Conservation (phyloP, 805 yeast genomes). For the Spathaspora girioi region DNA sequence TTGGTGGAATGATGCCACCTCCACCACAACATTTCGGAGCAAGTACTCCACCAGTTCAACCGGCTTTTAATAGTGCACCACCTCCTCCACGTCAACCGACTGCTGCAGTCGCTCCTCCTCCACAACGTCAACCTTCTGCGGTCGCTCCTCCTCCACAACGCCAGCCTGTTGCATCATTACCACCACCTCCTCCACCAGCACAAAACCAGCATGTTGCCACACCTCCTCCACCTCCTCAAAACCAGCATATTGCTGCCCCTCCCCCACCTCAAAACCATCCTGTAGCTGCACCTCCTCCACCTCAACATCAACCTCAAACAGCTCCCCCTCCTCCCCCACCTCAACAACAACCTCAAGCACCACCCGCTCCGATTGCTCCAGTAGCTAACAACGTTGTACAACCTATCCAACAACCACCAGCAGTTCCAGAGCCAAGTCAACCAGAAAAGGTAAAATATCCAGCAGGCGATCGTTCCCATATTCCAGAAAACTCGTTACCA, state of each 20-base stretch:
- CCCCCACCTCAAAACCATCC: not conserved
- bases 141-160: constrained; percentile 16
- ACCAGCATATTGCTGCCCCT: constrained; percentile 1
- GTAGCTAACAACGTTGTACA: constrained; percentile 11
- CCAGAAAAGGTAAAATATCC: constrained; percentile 38
- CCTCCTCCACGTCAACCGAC: constrained; percentile 9
- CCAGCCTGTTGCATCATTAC: constrained; percentile 13
- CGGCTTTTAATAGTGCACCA: not conserved
- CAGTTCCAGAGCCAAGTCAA: constrained; percentile 21
- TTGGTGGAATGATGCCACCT: constrained; percentile 20
- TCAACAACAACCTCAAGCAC: constrained; percentile 17
- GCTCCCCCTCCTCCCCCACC: constrained; percentile 15
- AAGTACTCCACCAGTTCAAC: constrained; percentile 1
- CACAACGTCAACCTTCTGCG: constrained; percentile 5
- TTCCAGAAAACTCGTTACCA: constrained; percentile 54
- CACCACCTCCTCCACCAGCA: not conserved
- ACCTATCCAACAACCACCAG: constrained; percentile 23
- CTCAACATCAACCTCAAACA: constrained; percentile 5
- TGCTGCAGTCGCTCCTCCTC: constrained; percentile 2
- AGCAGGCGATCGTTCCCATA: constrained; percentile 65
- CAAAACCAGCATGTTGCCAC: not conserved
- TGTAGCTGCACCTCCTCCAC: constrained; percentile 10
- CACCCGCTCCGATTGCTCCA: constrained; percentile 23
- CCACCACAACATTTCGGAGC: constrained; percentile 9
- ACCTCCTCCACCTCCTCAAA: not conserved